Base-by-base conservation (phyloP, 306 rosid species). In the Quercus cerris region DNA sequence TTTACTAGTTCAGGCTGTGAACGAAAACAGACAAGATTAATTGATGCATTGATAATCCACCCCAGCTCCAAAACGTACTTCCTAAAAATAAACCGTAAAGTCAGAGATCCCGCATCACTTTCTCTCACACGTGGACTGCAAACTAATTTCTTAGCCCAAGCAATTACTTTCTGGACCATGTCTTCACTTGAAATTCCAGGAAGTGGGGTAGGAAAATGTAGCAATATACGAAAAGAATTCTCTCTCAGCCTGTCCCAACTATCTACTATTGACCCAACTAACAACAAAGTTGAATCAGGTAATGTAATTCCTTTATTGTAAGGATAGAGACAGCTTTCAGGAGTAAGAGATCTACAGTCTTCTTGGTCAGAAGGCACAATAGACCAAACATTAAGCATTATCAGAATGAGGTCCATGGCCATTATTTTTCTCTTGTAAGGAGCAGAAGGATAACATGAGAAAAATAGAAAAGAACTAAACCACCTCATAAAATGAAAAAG, bases 231-330 rank as follows among this genome's bases (percentile, higher is more conserved):
- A 79, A 91, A 91, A 41, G 97, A 90, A 75, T 73, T 89, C 79
- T 90, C 99, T 80, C 99, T 93, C 83, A 95, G 87, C 81, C 92
- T 91, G 82, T 95, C 99, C 99, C 99, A 95, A 87, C 99, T 95
- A 89, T 95, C 99, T 84, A 95, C 64, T 80, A 95, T 87, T 67
- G 97, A 89, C 63, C 96, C 99, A 83, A 95, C 98, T 84, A 95
- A 85, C 86, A 95, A 83, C 74, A 95, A 82, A 75, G 94, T 92
- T 80, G 97, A 91, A 84, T 85, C 87, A 74, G 97, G 87, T 81
- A 83, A 89, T 78, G 87, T 87, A 84, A 90, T 81, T 84, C 96
- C 99, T 79, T 87, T 81, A 76, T 86, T 84, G 84, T 93, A 95
- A 25, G 93, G 98, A 91, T 82, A 85, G 28, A 95, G 92, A 56